Evolutionary conservation across 2,329 filamentous ascomycete species (phyloP), one percentile per base, ranked within the genome.

Genomic region (Phaeoacremonium minimum): DNA sequence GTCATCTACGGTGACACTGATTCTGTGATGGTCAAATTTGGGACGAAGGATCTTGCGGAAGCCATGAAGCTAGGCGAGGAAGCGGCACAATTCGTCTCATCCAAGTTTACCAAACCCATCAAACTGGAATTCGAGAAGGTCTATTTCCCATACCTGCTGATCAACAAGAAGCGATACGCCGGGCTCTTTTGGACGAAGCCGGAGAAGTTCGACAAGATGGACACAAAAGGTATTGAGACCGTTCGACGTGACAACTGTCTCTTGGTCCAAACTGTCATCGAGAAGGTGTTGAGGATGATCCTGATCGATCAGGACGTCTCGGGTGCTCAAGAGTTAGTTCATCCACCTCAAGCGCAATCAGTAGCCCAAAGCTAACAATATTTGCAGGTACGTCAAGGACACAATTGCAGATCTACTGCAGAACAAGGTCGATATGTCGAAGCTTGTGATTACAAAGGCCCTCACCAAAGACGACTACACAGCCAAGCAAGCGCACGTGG

Each of bases 81-180:
- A 59, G 93, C 93, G 9, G 86, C 93, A 1, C 73, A 83, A 15
- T 94, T 72, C 49, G 93, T 98, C 28, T 96, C 93, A 5, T 76
- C 77, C 31, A 95, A 96, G 59, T 98, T 98, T 57, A 70, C 90
- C 59, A 94, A 93, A 56, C 93, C 93, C 4, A 98, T 98, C 73
- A 98, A 97, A 67, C 78, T 98, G 19, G 93, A 98, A 61, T 98
- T 98, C 63, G 93, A 98, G 61, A 98, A 98, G 65, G 91, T 98
- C 1, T 98, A 98, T 64, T 98, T 86, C 58, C 93, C 93, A 1
- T 98, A 98, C 57, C 74, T 98, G 20, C 75, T 98, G 35, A 98
- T 98, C 80, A 98, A 98, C 80, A 98, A 98, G 73, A 98, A 98
- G 71, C 85, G 93, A 45, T 98, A 98, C 54, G 93, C 93, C 7